Evolutionary conservation across 208 protist genomes (phyloP).

Genomic region (Leishmania martiniquensis): DNA sequence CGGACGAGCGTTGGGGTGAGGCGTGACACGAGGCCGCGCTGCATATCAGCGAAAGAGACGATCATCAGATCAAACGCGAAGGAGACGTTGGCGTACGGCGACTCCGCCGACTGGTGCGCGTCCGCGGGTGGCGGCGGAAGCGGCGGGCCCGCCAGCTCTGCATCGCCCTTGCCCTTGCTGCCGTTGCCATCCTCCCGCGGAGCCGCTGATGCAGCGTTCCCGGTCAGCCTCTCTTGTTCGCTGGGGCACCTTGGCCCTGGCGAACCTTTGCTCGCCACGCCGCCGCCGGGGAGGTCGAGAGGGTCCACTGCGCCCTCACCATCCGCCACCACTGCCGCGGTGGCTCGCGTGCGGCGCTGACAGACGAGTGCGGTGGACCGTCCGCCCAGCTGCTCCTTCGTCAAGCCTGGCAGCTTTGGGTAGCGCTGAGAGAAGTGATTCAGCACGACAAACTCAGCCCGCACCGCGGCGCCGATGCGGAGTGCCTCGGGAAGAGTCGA

Average conservation of each 20-base stretch:
- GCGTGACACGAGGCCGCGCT: conserved; percentile 27
- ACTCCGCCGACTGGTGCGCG: not conserved
- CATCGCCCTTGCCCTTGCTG: not conserved
- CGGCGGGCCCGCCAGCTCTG: not conserved
- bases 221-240: not conserved
- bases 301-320: not conserved
- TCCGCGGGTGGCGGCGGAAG: not conserved
- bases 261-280: not conserved
- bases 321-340: not conserved
- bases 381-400: conserved; percentile 52
- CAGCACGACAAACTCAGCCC: conserved; percentile 62
- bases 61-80: conserved; percentile 93
- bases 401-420: conserved; percentile 82
- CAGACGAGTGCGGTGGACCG: conserved; percentile 14
- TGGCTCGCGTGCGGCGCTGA: conserved; percentile 12
- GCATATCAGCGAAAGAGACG: conserved; percentile 57
- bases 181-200: not conserved
- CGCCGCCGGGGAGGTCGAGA: not conserved
- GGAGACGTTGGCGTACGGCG: conserved; percentile 44
- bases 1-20: conserved; percentile 66
- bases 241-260: not conserved
- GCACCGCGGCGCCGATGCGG: conserved; percentile 43
- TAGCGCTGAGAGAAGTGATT: conserved; percentile 95
- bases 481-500: conserved; percentile 90
- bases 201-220: not conserved